A percentile compares a stretch with the other conserved stretches of the same genome.
Evolutionary conservation across 2,329 filamentous ascomycete species (phyloP).

Genomic region (Gaeumannomyces tritici): DNA sequence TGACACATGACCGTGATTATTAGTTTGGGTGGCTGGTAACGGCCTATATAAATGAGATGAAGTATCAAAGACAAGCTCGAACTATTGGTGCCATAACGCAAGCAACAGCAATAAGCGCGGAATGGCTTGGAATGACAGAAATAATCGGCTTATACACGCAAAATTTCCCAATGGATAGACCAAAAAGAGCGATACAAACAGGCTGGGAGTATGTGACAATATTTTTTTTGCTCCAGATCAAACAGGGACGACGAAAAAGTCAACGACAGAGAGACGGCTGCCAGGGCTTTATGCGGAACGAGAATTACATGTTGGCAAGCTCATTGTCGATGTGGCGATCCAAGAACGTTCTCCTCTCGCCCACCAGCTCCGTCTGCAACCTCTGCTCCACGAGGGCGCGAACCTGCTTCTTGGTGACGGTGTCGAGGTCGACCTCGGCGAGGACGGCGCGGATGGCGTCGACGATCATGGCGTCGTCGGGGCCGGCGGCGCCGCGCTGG

Average conservation of each 20-base stretch:
- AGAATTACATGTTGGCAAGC: slow-evolving; percentile 75
- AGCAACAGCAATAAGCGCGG: not conserved
- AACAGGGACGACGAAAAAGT: not conserved
- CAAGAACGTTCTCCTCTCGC: slow-evolving; percentile 81
- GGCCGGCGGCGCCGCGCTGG: slow-evolving; percentile 50
- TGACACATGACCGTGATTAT: not conserved
- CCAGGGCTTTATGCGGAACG: not conserved
- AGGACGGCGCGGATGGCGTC: slow-evolving; percentile 79
- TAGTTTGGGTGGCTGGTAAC: not conserved
- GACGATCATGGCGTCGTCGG: slow-evolving; percentile 70
- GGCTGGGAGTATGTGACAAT: not conserved
- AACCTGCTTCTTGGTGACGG: slow-evolving; percentile 97
- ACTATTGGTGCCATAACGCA: not conserved
- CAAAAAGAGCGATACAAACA: not conserved
- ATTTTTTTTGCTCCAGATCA: not conserved
- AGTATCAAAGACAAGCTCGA: not conserved
- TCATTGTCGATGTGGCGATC: slow-evolving; percentile 90
- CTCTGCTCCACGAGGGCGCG: slow-evolving; percentile 86
- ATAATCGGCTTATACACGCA: not conserved
- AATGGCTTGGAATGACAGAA: not conserved
- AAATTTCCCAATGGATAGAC: not conserved
- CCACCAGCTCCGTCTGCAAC: slow-evolving; percentile 77
- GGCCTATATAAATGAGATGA: not conserved
- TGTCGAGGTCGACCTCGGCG: slow-evolving; percentile 83
- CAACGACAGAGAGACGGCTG: not conserved